phyloP scores from a whole-genome alignment of 1,139 yeast species.

The Yamadazyma atlantica region DNA sequence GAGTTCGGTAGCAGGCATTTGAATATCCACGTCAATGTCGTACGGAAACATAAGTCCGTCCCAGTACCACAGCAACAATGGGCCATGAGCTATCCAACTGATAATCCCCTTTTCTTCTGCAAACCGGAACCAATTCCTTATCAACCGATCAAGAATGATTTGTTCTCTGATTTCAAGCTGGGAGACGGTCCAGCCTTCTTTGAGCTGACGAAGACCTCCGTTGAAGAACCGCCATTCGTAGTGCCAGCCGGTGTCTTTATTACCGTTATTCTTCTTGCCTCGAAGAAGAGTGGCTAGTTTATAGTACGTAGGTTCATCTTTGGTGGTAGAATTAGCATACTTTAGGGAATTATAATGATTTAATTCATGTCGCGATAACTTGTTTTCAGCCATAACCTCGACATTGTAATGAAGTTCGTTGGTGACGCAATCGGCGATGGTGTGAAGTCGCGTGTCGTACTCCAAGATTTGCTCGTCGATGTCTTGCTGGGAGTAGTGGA shows the following conservation, averaged over 20 bases:
- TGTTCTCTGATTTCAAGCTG: slow-evolving; percentile 30
- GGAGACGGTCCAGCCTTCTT: slow-evolving; percentile 30
- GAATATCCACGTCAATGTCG: slow-evolving; percentile 34
- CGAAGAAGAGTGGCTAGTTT: slow-evolving; percentile 32
- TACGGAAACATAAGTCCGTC: slow-evolving; percentile 44
- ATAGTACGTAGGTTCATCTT: slow-evolving; percentile 33
- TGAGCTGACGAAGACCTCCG: slow-evolving; percentile 30
- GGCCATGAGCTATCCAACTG: slow-evolving; percentile 31
- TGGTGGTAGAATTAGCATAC: slow-evolving; percentile 28
- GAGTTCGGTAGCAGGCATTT: slow-evolving; percentile 33
- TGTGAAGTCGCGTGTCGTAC: slow-evolving; percentile 20
- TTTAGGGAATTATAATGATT: slow-evolving; percentile 20
- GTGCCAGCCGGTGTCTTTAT: slow-evolving; percentile 39
- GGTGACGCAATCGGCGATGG: slow-evolving; percentile 22
- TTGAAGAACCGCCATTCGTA: slow-evolving; percentile 41
- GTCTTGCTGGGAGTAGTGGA: slow-evolving; percentile 19
- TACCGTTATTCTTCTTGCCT: slow-evolving; percentile 18
- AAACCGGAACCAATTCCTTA: slow-evolving; percentile 32
- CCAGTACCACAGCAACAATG: slow-evolving; percentile 36
- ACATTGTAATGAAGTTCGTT: slow-evolving; percentile 24
- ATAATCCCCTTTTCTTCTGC: slow-evolving; percentile 32
- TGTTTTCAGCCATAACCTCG: slow-evolving; percentile 10
- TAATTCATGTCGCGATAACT: slow-evolving; percentile 18
- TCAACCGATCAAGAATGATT: slow-evolving; percentile 29
- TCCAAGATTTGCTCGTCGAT: slow-evolving; percentile 20